Percentiles rank a stretch among this genome's conserved stretches.
These are phyloP conservation scores for Mortierella sp. DNA, from an alignment of 371 early-diverging fungal species.

Conservation along the genomic window DNA sequence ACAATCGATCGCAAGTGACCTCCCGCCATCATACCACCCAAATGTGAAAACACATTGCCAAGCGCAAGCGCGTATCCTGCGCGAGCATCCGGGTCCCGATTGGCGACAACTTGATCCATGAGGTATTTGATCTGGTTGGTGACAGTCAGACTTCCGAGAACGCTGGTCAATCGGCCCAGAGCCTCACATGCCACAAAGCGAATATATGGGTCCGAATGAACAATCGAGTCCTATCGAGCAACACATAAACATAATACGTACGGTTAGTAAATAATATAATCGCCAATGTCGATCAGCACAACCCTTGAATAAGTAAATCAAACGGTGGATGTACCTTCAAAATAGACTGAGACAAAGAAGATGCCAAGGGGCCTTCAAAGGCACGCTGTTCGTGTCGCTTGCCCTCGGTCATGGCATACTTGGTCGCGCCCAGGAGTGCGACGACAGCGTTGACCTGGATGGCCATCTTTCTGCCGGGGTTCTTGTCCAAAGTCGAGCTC, in stretches of 20 bases:
- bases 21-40: slow-evolving; percentile 92
- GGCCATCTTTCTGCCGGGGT: slow-evolving; percentile 83
- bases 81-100: slow-evolving; percentile 93
- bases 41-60: slow-evolving; percentile 89
- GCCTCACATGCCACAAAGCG: slow-evolving; percentile 87
- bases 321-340: slow-evolving; percentile 22
- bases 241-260: neutral
- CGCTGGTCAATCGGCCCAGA: slow-evolving; percentile 85
- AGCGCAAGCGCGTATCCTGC: slow-evolving; percentile 93
- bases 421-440: slow-evolving; percentile 78
- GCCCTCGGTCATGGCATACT: slow-evolving; percentile 66
- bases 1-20: slow-evolving; percentile 89
- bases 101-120: slow-evolving; percentile 89
- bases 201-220: slow-evolving; percentile 78
- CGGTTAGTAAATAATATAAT: neutral
- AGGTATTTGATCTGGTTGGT: slow-evolving; percentile 86
- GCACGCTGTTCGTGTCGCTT: slow-evolving; percentile 45
- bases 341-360: slow-evolving; percentile 51
- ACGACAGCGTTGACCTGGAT: slow-evolving; percentile 84
- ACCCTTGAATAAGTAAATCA: slow-evolving; percentile 10
- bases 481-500: slow-evolving; percentile 71
- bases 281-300: no score
- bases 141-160: slow-evolving; percentile 81
- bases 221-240: slow-evolving; percentile 69
- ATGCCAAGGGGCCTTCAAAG: slow-evolving; percentile 51